These are phyloP conservation scores for Penicillium desertorum DNA, from an alignment of 495 filamentous ascomycete genomes.

Conservation along the genomic window DNA sequence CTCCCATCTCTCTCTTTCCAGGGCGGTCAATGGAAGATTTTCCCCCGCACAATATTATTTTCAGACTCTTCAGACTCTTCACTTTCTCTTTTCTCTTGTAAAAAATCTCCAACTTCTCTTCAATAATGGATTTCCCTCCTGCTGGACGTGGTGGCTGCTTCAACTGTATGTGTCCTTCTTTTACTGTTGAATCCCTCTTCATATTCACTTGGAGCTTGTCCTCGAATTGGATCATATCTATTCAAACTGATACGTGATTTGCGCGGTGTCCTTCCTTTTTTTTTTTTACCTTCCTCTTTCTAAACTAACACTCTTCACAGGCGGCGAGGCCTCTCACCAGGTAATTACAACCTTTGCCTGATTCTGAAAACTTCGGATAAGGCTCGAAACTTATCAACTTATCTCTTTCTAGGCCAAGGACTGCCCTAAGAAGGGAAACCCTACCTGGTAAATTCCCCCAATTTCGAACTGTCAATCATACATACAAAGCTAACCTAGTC, in stretches of 20 bases:
- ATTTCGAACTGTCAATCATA: constrained; percentile 17
- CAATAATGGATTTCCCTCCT: constrained; percentile 53
- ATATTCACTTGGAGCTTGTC: constrained; percentile 8
- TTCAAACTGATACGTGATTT: background rate
- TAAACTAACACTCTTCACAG: constrained; percentile 46
- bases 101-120: constrained; percentile 3
- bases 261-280: constrained; percentile 4
- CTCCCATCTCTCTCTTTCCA: background rate
- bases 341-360: constrained; percentile 36
- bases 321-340: constrained; percentile 75
- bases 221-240: constrained; percentile 8
- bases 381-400: constrained; percentile 9
- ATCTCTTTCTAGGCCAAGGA: constrained; percentile 68
- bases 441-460: constrained; percentile 70
- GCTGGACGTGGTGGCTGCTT: constrained; percentile 67
- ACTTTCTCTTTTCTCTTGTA: constrained; percentile 14
- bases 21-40: constrained; percentile 31
- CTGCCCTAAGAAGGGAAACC: constrained; percentile 89
- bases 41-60: constrained; percentile 42
- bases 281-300: constrained; percentile 5
- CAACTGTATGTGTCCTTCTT: constrained; percentile 64
- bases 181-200: constrained; percentile 5
- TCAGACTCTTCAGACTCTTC: constrained; percentile 20
- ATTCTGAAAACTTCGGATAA: background rate
- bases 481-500: constrained; percentile 28